A percentile compares a stretch with the other conserved stretches of the same genome.
Evolutionary conservation across 2,329 filamentous ascomycete species (phyloP).

Genomic region (Coleophoma eucalyptorum): DNA sequence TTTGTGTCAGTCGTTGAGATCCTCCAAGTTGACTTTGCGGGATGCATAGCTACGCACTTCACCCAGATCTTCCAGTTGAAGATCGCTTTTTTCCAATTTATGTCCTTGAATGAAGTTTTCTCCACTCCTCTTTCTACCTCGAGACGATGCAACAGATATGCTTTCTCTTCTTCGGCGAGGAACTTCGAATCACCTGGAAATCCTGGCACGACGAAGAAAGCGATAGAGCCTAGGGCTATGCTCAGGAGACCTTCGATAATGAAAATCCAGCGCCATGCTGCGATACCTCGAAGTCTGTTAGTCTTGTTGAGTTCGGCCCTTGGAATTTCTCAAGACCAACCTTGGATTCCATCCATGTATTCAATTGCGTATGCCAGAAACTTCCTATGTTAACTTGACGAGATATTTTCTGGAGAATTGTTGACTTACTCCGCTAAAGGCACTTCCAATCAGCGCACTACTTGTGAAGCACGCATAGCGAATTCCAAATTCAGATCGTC

Average conservation of each 20-base stretch:
- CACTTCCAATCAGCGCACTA: background rate
- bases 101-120: background rate
- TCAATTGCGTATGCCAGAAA: background rate
- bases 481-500: background rate
- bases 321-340: background rate
- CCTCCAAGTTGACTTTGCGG: too few relatives aligned
- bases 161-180: background rate
- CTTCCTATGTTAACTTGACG: background rate
- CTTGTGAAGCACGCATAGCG: constrained; percentile 1
- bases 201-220: background rate
- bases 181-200: background rate
- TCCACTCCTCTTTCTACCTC: background rate
- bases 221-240: background rate
- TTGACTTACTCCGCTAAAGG: background rate
- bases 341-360: background rate
- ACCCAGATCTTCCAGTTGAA: too few relatives aligned
- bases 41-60: too few relatives aligned
- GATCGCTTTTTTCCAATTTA: background rate
- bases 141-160: background rate
- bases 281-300: background rate
- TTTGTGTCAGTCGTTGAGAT: background rate
- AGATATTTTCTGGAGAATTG: background rate
- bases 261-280: background rate
- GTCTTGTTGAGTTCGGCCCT: too few relatives aligned
- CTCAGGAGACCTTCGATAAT: background rate